Conservation (phyloP, 2,329 filamentous ascomycete genomes). For the Leptoxyphium fumago region DNA sequence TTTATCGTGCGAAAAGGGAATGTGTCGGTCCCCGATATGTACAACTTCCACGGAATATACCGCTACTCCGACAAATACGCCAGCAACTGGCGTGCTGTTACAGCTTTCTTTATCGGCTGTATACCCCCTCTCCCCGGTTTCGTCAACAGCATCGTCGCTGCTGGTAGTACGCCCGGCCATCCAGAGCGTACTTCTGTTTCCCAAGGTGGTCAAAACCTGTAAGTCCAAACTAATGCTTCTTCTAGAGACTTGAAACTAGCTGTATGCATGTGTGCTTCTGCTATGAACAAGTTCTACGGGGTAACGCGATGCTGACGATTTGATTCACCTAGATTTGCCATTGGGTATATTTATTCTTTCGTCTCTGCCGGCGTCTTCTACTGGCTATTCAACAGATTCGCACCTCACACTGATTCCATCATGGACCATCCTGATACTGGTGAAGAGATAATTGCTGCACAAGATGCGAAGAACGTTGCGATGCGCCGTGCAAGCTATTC, state of each 20-base stretch:
- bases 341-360: slow-evolving; percentile 25
- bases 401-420: slow-evolving; percentile 64
- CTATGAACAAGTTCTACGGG: not conserved
- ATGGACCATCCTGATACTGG: slow-evolving; percentile 60
- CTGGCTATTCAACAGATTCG: slow-evolving; percentile 19
- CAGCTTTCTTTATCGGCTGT: slow-evolving; percentile 42
- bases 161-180: slow-evolving; percentile 8
- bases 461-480: slow-evolving; percentile 18
- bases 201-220: slow-evolving; percentile 38
- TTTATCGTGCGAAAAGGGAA: slow-evolving; percentile 38
- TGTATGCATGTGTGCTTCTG: not conserved
- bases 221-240: slow-evolving; percentile 13
- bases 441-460: slow-evolving; percentile 36
- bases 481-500: slow-evolving; percentile 8
- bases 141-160: slow-evolving; percentile 25
- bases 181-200: slow-evolving; percentile 20
- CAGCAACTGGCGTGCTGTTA: slow-evolving; percentile 44
- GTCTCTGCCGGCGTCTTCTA: slow-evolving; percentile 21
- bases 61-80: slow-evolving; percentile 32
- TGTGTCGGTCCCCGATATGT: slow-evolving; percentile 37
- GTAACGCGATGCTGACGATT: not conserved
- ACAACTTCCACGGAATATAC: slow-evolving; percentile 35
- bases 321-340: slow-evolving; percentile 12
- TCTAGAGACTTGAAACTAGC: not conserved
- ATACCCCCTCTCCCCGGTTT: slow-evolving; percentile 43